phyloP scores from a whole-genome alignment of 2,329 filamentous ascomycete species.

The Scytalidium sp. region DNA sequence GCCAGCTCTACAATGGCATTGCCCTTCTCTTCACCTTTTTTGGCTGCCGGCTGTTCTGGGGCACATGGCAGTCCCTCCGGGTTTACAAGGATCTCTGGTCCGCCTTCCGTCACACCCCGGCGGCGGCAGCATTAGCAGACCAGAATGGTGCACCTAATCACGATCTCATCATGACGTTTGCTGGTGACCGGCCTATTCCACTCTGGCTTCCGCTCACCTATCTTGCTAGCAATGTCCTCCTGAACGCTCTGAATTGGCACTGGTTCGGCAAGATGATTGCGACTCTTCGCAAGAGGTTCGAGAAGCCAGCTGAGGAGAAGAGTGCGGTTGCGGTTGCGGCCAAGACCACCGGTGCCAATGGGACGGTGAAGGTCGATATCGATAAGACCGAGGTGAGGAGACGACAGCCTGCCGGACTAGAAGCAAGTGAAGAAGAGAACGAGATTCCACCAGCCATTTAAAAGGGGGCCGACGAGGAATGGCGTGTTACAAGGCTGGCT shows the following conservation, averaged over 20 bases:
- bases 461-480: too few relatives aligned
- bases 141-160: slow-evolving; percentile 23
- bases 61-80: slow-evolving; percentile 66
- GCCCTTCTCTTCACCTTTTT: slow-evolving; percentile 72
- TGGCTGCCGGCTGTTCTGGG: slow-evolving; percentile 73
- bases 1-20: slow-evolving; percentile 77
- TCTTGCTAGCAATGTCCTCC: slow-evolving; percentile 64
- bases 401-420: slow-evolving; percentile 16
- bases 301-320: slow-evolving; percentile 40
- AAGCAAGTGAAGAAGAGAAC: slow-evolving; percentile 11
- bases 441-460: background rate
- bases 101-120: slow-evolving; percentile 46
- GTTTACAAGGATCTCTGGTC: slow-evolving; percentile 70
- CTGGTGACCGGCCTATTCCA: slow-evolving; percentile 54
- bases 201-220: slow-evolving; percentile 69
- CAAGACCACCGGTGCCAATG: slow-evolving; percentile 24
- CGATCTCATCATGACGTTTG: slow-evolving; percentile 46
- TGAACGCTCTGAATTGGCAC: slow-evolving; percentile 77
- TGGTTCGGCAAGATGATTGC: slow-evolving; percentile 89
- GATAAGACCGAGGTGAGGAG: slow-evolving; percentile 28
- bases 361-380: slow-evolving; percentile 22
- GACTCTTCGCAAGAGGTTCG: slow-evolving; percentile 74
- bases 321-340: slow-evolving; percentile 24
- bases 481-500: too few relatives aligned
- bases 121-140: slow-evolving; percentile 25